Percentiles rank a stretch among this genome's conserved stretches.
Evolutionary conservation across 768 basidiomycete genomes (phyloP).

Genomic region (Mrakia blollopis): DNA sequence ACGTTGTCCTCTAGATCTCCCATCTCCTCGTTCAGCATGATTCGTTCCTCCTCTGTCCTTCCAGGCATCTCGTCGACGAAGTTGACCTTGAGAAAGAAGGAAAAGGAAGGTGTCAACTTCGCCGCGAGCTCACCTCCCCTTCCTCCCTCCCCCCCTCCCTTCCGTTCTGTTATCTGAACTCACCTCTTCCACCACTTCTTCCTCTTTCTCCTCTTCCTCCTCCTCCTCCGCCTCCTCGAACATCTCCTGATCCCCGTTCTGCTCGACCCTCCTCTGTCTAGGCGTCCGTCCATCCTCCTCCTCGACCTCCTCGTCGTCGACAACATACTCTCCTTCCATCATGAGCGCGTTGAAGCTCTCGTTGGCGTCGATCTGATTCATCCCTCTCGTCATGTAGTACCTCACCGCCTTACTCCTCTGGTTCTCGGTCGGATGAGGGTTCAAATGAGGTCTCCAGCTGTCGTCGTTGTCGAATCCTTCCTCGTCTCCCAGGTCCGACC

Average conservation of each 20-base stretch:
- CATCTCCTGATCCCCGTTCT: not conserved
- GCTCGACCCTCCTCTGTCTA: not conserved
- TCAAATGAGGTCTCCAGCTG: not conserved
- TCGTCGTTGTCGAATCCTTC: conserved; percentile 8
- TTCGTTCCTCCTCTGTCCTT: conserved; percentile 56
- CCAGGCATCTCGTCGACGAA: conserved; percentile 41
- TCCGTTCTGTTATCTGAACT: not conserved
- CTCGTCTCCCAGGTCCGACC: conserved; percentile 9
- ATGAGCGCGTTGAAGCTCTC: conserved; percentile 3
- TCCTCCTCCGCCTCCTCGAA: conserved; percentile 46
- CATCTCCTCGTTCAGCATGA: conserved; percentile 74
- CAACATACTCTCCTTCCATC: not conserved
- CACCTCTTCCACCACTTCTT: conserved; percentile 40
- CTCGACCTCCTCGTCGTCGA: not conserved
- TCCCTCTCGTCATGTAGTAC: not conserved
- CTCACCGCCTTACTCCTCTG: not conserved
- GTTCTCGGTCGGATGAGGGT: not conserved
- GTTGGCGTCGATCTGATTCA: not conserved
- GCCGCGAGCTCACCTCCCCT: conserved; percentile 4
- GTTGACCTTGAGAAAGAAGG: not conserved
- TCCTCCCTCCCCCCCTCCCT: conserved; percentile 1
- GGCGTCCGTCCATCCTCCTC: not conserved
- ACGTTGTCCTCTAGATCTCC: conserved; percentile 61
- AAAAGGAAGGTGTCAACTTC: not conserved
- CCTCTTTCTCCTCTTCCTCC: conserved; percentile 43